These are phyloP conservation scores for Cystofilobasidium bisporidii DNA, from an alignment of 768 basidiomycete genomes.

Conservation along the genomic window DNA sequence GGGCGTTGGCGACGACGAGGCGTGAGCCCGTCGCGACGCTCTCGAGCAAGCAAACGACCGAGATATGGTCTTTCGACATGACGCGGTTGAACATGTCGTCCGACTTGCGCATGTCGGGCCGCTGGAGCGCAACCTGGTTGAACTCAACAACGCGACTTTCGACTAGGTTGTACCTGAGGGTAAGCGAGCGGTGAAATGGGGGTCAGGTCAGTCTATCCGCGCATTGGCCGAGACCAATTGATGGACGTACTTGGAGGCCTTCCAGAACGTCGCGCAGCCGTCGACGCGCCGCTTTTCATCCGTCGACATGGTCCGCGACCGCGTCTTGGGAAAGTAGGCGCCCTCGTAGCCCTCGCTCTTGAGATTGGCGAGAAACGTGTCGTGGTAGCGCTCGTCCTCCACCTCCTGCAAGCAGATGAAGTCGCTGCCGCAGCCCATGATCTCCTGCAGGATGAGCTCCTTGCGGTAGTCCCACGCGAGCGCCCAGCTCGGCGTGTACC, in stretches of 20 bases:
- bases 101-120: constrained; percentile 55
- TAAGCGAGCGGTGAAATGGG: not conserved
- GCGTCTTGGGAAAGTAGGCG: constrained; percentile 79
- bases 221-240: too few species aligned
- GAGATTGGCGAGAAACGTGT: constrained; percentile 71
- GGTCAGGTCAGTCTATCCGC: not conserved
- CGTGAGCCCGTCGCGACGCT: constrained; percentile 76
- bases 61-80: constrained; percentile 86
- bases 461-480: constrained; percentile 90
- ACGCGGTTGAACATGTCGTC: constrained; percentile 99
- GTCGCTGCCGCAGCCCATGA: constrained; percentile 70
- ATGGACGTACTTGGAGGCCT: constrained; percentile 62
- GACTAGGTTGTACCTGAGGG: constrained; percentile 70
- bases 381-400: constrained; percentile 82
- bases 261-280: constrained; percentile 95
- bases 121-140: constrained; percentile 80
- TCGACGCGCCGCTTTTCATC: constrained; percentile 80
- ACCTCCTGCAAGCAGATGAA: constrained; percentile 94
- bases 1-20: constrained; percentile 77
- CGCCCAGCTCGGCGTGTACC: constrained; percentile 95
- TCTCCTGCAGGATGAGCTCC: constrained; percentile 73
- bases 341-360: constrained; percentile 74
- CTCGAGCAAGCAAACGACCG: constrained; percentile 76
- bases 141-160: constrained; percentile 92
- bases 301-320: constrained; percentile 85